These are phyloP conservation scores for Plasmodium ovale DNA, from an alignment of 169 alveolate species.

Conservation along the genomic window DNA sequence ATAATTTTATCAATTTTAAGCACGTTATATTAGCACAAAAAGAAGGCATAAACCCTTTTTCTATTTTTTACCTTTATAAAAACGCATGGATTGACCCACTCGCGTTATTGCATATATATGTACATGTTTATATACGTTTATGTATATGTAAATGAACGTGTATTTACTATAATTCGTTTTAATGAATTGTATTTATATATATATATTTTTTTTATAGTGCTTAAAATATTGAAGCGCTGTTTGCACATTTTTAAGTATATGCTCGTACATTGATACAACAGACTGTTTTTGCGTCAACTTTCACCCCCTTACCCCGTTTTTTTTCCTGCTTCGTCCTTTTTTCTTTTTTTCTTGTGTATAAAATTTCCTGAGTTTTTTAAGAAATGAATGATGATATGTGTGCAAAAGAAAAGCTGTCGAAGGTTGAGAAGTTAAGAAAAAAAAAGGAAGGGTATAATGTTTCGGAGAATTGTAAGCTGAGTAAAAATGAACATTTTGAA, in stretches of 20 bases:
- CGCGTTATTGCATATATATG: background rate
- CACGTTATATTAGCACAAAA: no score
- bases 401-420: slow-evolving; percentile 41
- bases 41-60: background rate
- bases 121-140: background rate
- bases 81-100: no score
- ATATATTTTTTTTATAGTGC: background rate
- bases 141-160: background rate
- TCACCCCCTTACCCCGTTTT: no score
- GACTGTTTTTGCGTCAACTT: no score
- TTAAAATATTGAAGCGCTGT: no score
- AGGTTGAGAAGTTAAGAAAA: slow-evolving; percentile 7
- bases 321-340: background rate
- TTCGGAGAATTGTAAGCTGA: background rate
- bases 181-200: background rate
- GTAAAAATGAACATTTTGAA: slow-evolving; percentile 1
- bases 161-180: no score
- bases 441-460: background rate
- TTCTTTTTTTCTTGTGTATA: background rate
- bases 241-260: no score
- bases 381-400: slow-evolving; percentile 37
- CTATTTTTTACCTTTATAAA: no score
- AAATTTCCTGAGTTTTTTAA: background rate
- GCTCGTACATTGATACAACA: no score
- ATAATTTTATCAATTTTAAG: no score